Evolutionary conservation across 2,329 filamentous ascomycete genomes (phyloP).

Genomic region (Coleophoma crateriformis): DNA sequence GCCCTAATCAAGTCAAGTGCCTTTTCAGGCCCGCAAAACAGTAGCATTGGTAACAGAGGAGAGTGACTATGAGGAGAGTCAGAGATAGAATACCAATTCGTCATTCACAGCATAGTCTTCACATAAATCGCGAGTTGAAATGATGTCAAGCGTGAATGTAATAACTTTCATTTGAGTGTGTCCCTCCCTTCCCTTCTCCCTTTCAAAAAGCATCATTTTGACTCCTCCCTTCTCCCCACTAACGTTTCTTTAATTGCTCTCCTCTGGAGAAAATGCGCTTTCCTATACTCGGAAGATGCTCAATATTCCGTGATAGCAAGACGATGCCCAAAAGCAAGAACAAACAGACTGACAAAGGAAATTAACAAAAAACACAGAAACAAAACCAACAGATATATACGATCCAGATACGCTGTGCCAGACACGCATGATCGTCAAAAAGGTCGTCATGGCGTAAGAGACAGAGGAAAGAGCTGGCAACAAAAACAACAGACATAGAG

Average conservation of each 20-base stretch:
- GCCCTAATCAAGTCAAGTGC: no score
- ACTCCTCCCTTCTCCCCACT: neutral
- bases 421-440: slow-evolving; percentile 50
- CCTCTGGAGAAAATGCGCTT: neutral
- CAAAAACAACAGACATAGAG: slow-evolving; percentile 5
- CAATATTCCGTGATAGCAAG: neutral
- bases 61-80: no score
- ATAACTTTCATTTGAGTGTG: no score
- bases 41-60: no score
- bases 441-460: slow-evolving; percentile 42
- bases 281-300: neutral
- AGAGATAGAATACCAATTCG: no score
- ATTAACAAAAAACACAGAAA: slow-evolving; percentile 26
- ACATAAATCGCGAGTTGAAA: no score
- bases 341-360: neutral
- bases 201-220: neutral
- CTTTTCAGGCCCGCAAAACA: no score
- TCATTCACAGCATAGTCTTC: no score
- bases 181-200: no score
- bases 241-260: neutral
- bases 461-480: slow-evolving; percentile 19
- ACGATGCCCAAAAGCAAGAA: no score
- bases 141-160: no score
- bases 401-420: slow-evolving; percentile 47
- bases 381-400: slow-evolving; percentile 31